A percentile compares a stretch with the other conserved stretches of the same genome.
phyloP scores from a whole-genome alignment of 441 rosid species.

The Raphanus hybrid region DNA sequence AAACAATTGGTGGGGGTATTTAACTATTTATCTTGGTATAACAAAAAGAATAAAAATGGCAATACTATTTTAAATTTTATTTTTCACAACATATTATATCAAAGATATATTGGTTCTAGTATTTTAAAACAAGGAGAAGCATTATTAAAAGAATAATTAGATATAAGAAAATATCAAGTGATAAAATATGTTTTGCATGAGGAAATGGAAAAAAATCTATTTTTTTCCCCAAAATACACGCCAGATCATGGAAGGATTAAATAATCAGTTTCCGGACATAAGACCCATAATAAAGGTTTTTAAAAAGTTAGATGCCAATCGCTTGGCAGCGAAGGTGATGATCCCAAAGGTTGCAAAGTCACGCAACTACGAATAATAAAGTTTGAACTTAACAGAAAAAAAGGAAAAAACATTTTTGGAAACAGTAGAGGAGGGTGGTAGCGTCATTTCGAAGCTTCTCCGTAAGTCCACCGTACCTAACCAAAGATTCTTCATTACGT shows the following conservation, averaged over 20 bases:
- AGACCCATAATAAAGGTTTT: constrained; percentile 6
- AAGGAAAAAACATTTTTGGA: constrained; percentile 7
- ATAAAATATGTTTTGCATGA: neutral
- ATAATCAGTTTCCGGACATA: neutral
- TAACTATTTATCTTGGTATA: neutral
- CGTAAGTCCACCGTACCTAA: constrained; percentile 38
- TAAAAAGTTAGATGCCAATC: neutral
- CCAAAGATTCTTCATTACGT: constrained; percentile 30
- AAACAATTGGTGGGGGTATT: neutral
- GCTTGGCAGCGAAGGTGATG: constrained; percentile 26
- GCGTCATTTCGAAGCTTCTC: constrained; percentile 24
- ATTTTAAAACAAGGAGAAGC: neutral
- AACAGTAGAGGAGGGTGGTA: constrained; percentile 23
- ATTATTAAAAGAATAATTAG: neutral
- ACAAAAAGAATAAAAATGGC: neutral
- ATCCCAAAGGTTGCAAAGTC: constrained; percentile 34
- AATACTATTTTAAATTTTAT: neutral
- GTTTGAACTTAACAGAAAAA: neutral
- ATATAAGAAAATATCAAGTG: neutral
- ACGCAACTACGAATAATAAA: constrained; percentile 31
- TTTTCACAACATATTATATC: neutral
- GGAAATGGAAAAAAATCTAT: constrained; percentile 18
- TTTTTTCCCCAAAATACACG: neutral
- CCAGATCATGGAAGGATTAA: constrained; percentile 4
- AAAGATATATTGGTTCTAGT: neutral